These are phyloP conservation scores for Calonectria leucothoes DNA, from an alignment of 2,329 filamentous ascomycete species.

Conservation along the genomic window DNA sequence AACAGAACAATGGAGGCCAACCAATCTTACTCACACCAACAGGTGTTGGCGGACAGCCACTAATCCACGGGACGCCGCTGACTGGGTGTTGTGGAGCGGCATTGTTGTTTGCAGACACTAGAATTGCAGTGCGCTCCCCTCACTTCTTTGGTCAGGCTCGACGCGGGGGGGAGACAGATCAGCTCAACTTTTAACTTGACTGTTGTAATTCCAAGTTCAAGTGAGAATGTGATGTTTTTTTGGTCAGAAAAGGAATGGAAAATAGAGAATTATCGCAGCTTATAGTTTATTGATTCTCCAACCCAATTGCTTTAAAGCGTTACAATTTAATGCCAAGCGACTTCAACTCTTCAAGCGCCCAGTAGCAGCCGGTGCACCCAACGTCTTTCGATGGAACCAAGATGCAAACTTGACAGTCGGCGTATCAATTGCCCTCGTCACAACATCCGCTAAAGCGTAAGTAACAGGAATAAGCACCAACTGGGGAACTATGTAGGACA, in stretches of 20 bases:
- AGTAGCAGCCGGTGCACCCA: constrained; percentile 34
- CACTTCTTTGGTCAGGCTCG: no score
- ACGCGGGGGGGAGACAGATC: no score
- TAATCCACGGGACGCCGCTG: no score
- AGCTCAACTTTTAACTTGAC: no score
- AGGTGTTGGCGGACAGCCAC: no score
- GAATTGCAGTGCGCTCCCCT: background rate
- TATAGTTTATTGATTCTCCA: no score
- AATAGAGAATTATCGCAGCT: no score
- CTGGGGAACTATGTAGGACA: constrained; percentile 70
- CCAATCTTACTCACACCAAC: background rate
- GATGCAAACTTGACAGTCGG: constrained; percentile 68
- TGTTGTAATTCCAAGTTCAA: no score
- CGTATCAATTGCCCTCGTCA: constrained; percentile 68
- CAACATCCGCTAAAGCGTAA: constrained; percentile 67
- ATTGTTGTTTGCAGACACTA: background rate
- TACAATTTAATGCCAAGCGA: background rate
- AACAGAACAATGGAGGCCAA: background rate
- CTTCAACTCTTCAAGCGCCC: constrained; percentile 33
- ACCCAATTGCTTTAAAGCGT: no score
- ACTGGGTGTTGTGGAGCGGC: no score
- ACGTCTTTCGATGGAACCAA: constrained; percentile 65
- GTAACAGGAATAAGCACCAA: constrained; percentile 70
- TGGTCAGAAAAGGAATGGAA: no score
- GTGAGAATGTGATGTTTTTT: no score